Evolutionary conservation across 805 yeast species (phyloP).

Genomic region (Lachancea meyersii): DNA sequence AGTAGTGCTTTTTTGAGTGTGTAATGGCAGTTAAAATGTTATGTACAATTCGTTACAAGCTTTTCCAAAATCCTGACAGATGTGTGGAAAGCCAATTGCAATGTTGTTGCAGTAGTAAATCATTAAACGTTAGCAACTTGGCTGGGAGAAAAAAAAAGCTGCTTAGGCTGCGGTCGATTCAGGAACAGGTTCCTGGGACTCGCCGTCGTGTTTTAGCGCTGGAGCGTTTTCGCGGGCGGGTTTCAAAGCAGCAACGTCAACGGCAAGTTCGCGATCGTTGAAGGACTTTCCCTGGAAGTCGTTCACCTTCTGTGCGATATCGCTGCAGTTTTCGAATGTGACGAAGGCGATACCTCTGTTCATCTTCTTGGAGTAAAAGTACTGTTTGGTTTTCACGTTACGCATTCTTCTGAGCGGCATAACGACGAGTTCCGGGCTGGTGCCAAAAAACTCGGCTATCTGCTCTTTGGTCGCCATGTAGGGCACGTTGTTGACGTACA

Average conservation of each 20-base stretch:
- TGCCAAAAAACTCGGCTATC: conserved; percentile 46
- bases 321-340: conserved; percentile 42
- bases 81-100: conserved; percentile 2
- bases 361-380: conserved; percentile 34
- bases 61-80: not conserved
- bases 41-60: conserved; percentile 8
- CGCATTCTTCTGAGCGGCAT: conserved; percentile 43
- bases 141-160: not conserved
- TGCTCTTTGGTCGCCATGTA: conserved; percentile 56
- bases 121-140: conserved; percentile 7
- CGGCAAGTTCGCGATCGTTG: conserved; percentile 59
- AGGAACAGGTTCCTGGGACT: conserved; percentile 1
- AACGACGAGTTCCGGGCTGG: conserved; percentile 42
- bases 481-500: conserved; percentile 58
- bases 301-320: conserved; percentile 59
- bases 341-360: conserved; percentile 58
- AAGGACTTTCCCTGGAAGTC: conserved; percentile 60
- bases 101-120: conserved; percentile 6
- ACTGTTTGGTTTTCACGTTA: conserved; percentile 30
- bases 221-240: conserved; percentile 28
- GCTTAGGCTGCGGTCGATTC: conserved; percentile 2
- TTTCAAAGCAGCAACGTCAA: conserved; percentile 57
- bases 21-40: conserved; percentile 1
- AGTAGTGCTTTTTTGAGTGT: not conserved
- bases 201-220: not conserved